Evolutionary conservation across 768 basidiomycete genomes (phyloP), one percentile per base, ranked within the genome.

Genomic region (Sarcomyxa edulis): DNA sequence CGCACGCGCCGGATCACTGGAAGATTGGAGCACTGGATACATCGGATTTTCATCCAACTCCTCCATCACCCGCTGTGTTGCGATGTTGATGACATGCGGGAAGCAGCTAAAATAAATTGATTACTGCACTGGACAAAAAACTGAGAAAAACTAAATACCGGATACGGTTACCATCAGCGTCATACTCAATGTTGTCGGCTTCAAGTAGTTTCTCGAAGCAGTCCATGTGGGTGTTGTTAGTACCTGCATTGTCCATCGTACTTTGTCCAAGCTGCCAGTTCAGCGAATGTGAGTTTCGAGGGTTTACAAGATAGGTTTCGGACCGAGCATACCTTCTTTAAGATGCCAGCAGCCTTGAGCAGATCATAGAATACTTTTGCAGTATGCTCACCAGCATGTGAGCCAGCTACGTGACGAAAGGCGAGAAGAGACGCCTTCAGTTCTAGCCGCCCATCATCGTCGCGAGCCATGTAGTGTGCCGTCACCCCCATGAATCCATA

Each of bases 161-260:
- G 12, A 53, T 44, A 23, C 46, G 44, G 34, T 58, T 54, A 0
- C 52, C 55, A 28, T 53, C 42, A 1, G 14, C 12, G 30, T 51
- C 43, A 37, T 56, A 58, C 9, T 35, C 24, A 2, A 54, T 45
- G 0, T 22, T 27, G 0, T 28, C 36, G 3, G 1, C 15, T 10
- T 22, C 31, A 22, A 55, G 35, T 15, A 50, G 32, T 5, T 32
- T 4, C 20, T 37, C 50, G 3, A 62, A 37, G 22, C 36, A 45
- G 25, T 47, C 48, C 56, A 66, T 58, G 30, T 55, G 48, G 3
- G 63, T 61, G 22, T 58, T 47, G 37, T 56, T 59, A 30, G 61
- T 65, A 7, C 56, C 57, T 2, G 63, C 63, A 47, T 65, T 66
- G 38, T 65, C 62, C 4, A 64, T 43, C 2, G 61, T 65, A 22